These are phyloP conservation scores for Cinnamomum micranthum DNA, from an alignment of 164 flowering plant species.

Conservation along the genomic window DNA sequence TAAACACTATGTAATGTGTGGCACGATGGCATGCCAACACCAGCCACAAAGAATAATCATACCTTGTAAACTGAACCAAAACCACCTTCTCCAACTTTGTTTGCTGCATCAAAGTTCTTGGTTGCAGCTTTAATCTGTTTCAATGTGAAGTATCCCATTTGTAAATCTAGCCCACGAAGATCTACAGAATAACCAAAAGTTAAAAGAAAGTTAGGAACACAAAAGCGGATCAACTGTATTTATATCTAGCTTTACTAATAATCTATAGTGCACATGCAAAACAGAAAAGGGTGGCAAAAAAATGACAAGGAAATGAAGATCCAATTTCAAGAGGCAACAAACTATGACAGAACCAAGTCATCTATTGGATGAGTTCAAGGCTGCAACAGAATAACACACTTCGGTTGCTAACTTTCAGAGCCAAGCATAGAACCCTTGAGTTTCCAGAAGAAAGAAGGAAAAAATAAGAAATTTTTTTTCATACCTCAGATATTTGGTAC, in stretches of 20 bases:
- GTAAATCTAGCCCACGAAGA: conserved; percentile 34
- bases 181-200: conserved; percentile 15
- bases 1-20: background rate
- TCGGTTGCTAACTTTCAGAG: background rate
- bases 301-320: background rate
- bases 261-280: background rate
- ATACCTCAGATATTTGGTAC: background rate
- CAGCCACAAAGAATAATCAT: background rate
- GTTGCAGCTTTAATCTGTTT: conserved; percentile 54
- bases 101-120: conserved; percentile 39
- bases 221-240: background rate
- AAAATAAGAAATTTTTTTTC: no score
- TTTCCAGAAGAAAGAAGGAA: no score
- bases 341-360: background rate
- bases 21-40: background rate
- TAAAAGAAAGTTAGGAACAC: background rate
- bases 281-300: no score
- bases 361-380: background rate
- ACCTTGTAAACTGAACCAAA: conserved; percentile 68
- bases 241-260: background rate
- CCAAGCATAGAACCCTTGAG: background rate
- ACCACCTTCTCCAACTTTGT: conserved; percentile 68
- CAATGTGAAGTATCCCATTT: conserved; percentile 38
- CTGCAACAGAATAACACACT: background rate
- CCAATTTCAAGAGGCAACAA: background rate